Base-by-base conservation (phyloP, 225 moss, liverwort and hornwort species). In the Sphagnum contortum region DNA sequence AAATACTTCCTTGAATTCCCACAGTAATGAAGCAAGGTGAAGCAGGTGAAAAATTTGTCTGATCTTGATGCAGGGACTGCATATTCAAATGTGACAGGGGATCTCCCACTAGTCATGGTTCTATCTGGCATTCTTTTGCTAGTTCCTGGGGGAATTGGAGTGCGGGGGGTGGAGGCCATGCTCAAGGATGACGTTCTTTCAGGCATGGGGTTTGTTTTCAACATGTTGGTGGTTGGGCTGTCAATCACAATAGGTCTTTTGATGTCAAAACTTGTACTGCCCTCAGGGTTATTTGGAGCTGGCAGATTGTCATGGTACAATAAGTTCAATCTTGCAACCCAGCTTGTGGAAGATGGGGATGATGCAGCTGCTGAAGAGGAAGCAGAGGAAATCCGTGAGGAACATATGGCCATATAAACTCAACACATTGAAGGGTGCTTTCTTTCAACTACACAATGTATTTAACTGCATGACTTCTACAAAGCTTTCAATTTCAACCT, bases 121-220 rank as follows among this genome's bases (percentile, higher is more conserved):
- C 73, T 91, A 14, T 91, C 89, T 5, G 94, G 91, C 66, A 72
- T 95, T 57, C 78, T 83, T 8, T 62, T 91, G 47, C 73, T 95
- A 44, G 94, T 95, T 11, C 91, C 91, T 44, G 94, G 94, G 66
- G 91, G 91, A n/a, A 82, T 95, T 12, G 94, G 88, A 65, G 91
- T 95, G 9, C 81, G 77, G 71, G 91, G 87, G 13, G 86, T 88
- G 57, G 91, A 89, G 2, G 74, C 75, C 1, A 86, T 95, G 81
- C 66, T 95, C 12, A 73, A 91, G 62, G 81, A 88, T 6, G 84
- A 91, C 53, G 83, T 79, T 47, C 60, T 81, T 4, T 84, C 84
- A 5, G 91, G 91, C 47, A 86, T 91, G 72, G 86, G 88, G 9
- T 95, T 95, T 66, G 89, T 95, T 44, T 81, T 95, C 50, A 74